phyloP scores from a whole-genome alignment of 208 protist species.

The Porcisia deanei region DNA sequence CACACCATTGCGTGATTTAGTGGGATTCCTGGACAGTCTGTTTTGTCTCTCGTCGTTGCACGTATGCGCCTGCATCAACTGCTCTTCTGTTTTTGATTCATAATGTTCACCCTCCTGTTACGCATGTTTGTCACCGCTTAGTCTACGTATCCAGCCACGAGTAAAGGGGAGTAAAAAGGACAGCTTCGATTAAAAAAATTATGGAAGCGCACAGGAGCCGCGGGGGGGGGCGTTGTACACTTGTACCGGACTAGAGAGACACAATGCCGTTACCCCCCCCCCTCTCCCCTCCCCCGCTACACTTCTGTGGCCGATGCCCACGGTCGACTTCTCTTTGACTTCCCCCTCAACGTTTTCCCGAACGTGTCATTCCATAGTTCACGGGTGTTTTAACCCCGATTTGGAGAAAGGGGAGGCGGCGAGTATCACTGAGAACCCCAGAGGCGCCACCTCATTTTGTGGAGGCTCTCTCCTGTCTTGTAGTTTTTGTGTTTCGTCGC shows the following conservation, averaged over 20 bases:
- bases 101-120: neutral
- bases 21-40: too few relatives aligned
- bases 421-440: neutral
- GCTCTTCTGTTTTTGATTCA: slow-evolving; percentile 7
- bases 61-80: neutral
- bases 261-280: neutral
- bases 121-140: neutral
- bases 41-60: neutral
- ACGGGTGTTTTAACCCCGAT: neutral
- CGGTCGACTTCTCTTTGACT: neutral
- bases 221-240: too few relatives aligned
- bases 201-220: too few relatives aligned
- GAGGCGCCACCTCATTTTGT: neutral
- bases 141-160: too few relatives aligned
- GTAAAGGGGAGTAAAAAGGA: too few relatives aligned
- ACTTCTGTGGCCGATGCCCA: neutral
- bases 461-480: neutral
- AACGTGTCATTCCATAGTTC: neutral
- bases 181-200: too few relatives aligned
- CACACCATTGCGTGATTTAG: slow-evolving; percentile 16
- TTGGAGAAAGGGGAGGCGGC: neutral
- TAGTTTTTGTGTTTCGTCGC: neutral
- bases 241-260: too few relatives aligned
- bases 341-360: neutral
- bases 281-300: too few relatives aligned